Conservation (phyloP, 2,329 filamentous ascomycete species). For the Pezicula carpinea region DNA sequence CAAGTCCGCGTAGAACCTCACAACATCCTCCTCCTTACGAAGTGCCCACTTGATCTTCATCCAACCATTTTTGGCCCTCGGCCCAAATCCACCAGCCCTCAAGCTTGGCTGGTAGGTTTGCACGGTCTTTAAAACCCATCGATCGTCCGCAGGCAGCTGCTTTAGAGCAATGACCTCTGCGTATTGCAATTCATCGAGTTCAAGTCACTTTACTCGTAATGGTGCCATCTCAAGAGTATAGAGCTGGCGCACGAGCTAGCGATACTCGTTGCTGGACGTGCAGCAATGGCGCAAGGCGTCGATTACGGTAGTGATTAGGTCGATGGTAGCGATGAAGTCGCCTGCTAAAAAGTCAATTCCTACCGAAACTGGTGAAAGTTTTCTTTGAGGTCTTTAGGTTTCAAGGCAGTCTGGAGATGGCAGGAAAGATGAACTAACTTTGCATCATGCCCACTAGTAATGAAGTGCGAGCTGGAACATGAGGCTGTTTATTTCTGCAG, state of each 20-base stretch:
- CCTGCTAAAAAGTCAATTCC: conserved; percentile 19
- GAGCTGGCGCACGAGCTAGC: conserved; percentile 14
- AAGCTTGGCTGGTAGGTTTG: conserved; percentile 25
- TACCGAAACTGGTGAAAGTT: background rate
- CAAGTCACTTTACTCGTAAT: conserved; percentile 20
- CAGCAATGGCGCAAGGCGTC: conserved; percentile 9
- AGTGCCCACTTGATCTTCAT: conserved; percentile 26
- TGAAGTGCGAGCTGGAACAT: too few relatives aligned
- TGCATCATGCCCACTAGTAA: too few relatives aligned
- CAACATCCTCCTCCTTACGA: conserved; percentile 26
- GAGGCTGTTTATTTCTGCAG: too few relatives aligned
- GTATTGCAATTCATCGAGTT: conserved; percentile 18
- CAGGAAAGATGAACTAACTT: too few relatives aligned
- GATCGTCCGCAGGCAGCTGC: conserved; percentile 24
- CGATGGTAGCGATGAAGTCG: conserved; percentile 21
- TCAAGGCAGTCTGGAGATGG: too few relatives aligned
- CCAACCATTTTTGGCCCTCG: conserved; percentile 16
- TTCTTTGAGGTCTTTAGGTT: too few relatives aligned
- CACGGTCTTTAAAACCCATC: conserved; percentile 20
- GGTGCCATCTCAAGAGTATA: conserved; percentile 21
- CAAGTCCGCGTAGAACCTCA: conserved; percentile 20
- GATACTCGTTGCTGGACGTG: conserved; percentile 14
- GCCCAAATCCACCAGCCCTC: conserved; percentile 1
- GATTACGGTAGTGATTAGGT: conserved; percentile 18
- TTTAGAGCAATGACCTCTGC: conserved; percentile 18